Conservation (phyloP, 2,329 filamentous ascomycete species). For the Colletotrichum sp. region DNA sequence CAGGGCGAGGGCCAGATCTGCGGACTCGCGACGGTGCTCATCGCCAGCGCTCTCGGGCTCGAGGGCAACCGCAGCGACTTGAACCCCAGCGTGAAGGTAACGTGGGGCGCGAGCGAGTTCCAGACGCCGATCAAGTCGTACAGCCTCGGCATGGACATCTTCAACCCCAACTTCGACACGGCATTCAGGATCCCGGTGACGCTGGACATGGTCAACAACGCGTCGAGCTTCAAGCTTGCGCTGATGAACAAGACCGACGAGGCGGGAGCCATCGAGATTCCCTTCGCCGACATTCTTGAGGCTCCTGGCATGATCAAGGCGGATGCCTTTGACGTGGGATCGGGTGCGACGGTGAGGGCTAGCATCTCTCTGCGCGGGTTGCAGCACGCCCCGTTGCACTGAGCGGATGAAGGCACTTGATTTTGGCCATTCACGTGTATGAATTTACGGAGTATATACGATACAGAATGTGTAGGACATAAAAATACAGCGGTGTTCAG, state of each 20-base stretch:
- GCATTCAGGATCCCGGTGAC: constrained; percentile 47
- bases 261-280: constrained; percentile 36
- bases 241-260: constrained; percentile 39
- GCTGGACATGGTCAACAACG: constrained; percentile 29
- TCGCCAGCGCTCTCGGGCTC: constrained; percentile 47
- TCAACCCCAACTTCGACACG: constrained; percentile 52
- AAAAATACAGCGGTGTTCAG: neutral
- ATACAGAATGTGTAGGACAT: neutral
- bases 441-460: neutral
- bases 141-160: constrained; percentile 49
- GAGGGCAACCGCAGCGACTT: constrained; percentile 46
- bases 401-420: neutral
- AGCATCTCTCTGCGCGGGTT: constrained; percentile 38
- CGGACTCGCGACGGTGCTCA: constrained; percentile 47
- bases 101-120: constrained; percentile 46
- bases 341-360: constrained; percentile 37
- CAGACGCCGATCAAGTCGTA: constrained; percentile 46
- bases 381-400: constrained; percentile 17
- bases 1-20: constrained; percentile 34
- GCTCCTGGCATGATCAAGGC: constrained; percentile 34
- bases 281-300: constrained; percentile 36
- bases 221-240: constrained; percentile 34
- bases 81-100: constrained; percentile 49
- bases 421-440: neutral
- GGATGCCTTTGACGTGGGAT: constrained; percentile 39